These are phyloP conservation scores for Agrocybe praecox DNA, from an alignment of 768 basidiomycete species.

Conservation along the genomic window DNA sequence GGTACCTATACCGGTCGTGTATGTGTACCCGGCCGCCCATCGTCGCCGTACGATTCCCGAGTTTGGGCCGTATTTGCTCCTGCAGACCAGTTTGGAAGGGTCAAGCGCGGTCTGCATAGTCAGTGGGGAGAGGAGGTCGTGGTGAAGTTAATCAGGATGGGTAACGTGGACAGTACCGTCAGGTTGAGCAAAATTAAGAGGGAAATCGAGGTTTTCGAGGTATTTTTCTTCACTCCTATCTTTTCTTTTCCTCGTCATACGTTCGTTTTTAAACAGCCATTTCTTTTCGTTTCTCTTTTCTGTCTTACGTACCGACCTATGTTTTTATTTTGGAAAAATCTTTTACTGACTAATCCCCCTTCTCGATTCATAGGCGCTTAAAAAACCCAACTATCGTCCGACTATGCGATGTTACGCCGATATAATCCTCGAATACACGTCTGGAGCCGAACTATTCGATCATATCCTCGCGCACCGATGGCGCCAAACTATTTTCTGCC, in stretches of 20 bases:
- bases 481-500: constrained; percentile 93
- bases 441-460: constrained; percentile 98
- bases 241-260: no score
- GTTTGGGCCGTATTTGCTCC: no score
- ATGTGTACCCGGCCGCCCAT: no score
- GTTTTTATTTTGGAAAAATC: neutral
- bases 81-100: no score
- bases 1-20: no score
- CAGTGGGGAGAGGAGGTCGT: constrained; percentile 97
- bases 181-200: no score
- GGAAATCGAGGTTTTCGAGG: constrained; percentile 95
- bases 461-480: constrained; percentile 98
- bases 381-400: constrained; percentile 99
- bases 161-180: constrained; percentile 93
- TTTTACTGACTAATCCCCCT: no score
- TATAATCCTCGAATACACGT: constrained; percentile 98
- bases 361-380: constrained; percentile 70
- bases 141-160: constrained; percentile 93
- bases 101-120: constrained; percentile 85
- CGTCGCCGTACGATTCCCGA: no score
- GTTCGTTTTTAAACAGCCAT: no score
- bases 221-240: constrained; percentile 30
- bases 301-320: no score
- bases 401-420: constrained; percentile 99
- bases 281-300: neutral